phyloP scores from a whole-genome alignment of 345 rosid species.

The Xanthoceras sorbifolium region DNA sequence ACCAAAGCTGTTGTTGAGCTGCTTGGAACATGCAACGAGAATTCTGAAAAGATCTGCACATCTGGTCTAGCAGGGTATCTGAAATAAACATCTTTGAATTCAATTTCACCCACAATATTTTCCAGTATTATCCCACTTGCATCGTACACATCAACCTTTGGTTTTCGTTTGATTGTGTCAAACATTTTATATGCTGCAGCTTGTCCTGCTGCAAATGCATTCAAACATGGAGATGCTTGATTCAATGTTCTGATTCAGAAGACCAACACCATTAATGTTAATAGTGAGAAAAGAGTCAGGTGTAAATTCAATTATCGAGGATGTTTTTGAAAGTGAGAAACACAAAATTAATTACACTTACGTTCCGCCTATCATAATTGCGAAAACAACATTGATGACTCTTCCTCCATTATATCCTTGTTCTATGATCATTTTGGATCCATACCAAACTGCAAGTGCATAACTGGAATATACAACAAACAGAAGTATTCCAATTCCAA shows the following conservation, averaged over 20 bases:
- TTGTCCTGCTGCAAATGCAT: conserved; percentile 66
- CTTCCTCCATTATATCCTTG: conserved; percentile 77
- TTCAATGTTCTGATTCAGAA: conserved; percentile 47
- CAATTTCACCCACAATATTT: conserved; percentile 53
- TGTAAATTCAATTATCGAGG: neutral
- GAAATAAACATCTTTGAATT: conserved; percentile 60
- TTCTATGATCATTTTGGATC: conserved; percentile 57
- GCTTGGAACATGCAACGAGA: conserved; percentile 48
- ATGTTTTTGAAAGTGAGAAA: no score
- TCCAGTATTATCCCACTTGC: conserved; percentile 44
- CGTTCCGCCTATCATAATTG: conserved; percentile 79
- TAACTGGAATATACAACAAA: conserved; percentile 50
- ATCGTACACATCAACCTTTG: conserved; percentile 54
- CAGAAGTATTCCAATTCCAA: conserved; percentile 58
- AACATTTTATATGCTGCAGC: conserved; percentile 80
- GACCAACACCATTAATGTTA: neutral
- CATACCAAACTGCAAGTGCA: conserved; percentile 72
- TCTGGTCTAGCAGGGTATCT: conserved; percentile 76
- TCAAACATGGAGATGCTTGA: conserved; percentile 61
- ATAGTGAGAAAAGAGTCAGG: neutral
- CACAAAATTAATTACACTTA: conserved; percentile 31
- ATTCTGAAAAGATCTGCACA: conserved; percentile 58
- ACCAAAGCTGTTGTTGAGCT: conserved; percentile 65
- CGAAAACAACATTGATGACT: conserved; percentile 61
- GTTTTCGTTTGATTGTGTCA: conserved; percentile 56